These are phyloP conservation scores for Fragaria nilgerrensis DNA, from an alignment of 306 rosid species.

Conservation along the genomic window DNA sequence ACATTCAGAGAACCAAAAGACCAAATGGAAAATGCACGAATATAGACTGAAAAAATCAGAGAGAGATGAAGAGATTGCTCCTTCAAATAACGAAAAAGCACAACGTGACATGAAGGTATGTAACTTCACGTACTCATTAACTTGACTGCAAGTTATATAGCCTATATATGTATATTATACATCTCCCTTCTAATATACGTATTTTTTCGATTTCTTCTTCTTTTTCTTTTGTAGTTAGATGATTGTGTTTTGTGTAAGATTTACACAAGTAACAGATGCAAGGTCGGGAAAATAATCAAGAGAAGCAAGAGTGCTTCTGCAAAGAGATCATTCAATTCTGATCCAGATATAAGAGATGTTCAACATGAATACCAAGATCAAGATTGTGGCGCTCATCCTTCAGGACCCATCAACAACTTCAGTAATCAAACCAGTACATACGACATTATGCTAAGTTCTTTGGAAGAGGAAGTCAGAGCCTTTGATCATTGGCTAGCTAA, in stretches of 20 bases:
- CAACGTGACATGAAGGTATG: neutral
- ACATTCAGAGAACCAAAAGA: neutral
- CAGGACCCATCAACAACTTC: neutral
- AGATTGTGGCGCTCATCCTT: neutral
- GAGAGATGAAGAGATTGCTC: neutral
- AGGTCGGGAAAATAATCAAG: neutral
- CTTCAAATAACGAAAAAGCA: neutral
- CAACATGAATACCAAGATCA: neutral
- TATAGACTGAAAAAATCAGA: neutral
- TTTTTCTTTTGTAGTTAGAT: neutral
- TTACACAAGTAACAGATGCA: neutral
- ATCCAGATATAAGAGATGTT: neutral
- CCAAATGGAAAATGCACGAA: neutral
- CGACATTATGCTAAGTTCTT: neutral
- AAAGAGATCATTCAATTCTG: neutral
- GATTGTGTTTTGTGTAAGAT: constrained; percentile 6
- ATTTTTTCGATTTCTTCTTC: neutral
- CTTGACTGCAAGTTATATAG: no score
- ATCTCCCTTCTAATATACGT: neutral
- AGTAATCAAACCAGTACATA: neutral
- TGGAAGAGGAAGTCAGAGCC: neutral
- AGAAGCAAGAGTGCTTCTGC: neutral
- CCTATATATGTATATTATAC: no score
- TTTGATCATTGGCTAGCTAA: neutral
- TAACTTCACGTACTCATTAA: neutral